A percentile compares a stretch with the other conserved stretches of the same genome.
Conservation (phyloP, 2,329 filamentous ascomycete species). For the Fusarium sp. region DNA sequence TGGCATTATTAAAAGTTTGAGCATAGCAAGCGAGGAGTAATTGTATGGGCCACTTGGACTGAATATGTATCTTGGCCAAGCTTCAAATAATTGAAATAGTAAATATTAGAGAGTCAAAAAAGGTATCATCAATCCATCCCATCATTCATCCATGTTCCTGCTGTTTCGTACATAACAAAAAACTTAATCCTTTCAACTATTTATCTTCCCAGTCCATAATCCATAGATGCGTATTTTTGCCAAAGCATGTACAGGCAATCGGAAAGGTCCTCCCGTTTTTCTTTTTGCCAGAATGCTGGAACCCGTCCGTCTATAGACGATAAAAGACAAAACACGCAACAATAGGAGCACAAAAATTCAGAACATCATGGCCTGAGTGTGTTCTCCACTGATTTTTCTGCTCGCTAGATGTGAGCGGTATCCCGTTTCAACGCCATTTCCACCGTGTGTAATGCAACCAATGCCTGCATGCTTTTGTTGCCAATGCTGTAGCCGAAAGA, state of each 20-base stretch:
- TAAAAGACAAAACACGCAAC: not conserved
- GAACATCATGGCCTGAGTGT: not conserved
- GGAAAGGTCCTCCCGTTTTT: not conserved
- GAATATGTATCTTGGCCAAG: not conserved
- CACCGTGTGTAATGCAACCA: slow-evolving; percentile 26
- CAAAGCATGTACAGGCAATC: slow-evolving; percentile 3
- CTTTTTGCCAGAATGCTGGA: slow-evolving; percentile 15
- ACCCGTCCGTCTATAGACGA: slow-evolving; percentile 36
- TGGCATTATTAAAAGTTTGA: slow-evolving; percentile 4
- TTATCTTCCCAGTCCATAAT: slow-evolving; percentile 9
- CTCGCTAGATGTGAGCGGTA: not conserved
- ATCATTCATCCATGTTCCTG: slow-evolving; percentile 34
- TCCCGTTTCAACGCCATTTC: slow-evolving; percentile 34
- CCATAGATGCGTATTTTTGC: slow-evolving; percentile 1
- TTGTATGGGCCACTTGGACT: not conserved
- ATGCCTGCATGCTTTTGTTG: slow-evolving; percentile 33
- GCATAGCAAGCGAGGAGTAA: slow-evolving; percentile 26
- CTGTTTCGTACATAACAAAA: slow-evolving; percentile 18
- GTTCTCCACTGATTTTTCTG: slow-evolving; percentile 1
- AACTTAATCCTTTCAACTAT: not conserved
- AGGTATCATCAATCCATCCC: slow-evolving; percentile 33
- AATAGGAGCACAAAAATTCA: slow-evolving; percentile 1
- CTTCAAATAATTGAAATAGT: slow-evolving; percentile 15
- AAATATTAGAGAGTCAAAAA: slow-evolving; percentile 17
- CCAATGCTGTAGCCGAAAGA: slow-evolving; percentile 16